A percentile compares a stretch with the other conserved stretches of the same genome.
Evolutionary conservation across 768 basidiomycete species (phyloP).

Genomic region (Epithele typhae): DNA sequence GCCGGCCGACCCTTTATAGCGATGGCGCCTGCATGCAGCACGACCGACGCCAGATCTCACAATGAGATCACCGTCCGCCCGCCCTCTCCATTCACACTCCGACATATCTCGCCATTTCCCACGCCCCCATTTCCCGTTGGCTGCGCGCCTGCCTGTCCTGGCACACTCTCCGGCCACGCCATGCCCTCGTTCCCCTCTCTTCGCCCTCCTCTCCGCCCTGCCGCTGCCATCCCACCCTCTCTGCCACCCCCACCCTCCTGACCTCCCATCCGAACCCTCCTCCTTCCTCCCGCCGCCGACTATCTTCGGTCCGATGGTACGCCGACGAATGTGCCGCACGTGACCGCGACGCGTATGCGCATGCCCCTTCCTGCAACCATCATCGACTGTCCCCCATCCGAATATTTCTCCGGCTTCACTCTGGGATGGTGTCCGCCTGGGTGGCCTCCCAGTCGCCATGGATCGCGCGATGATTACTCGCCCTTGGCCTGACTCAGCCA

Average conservation of each 20-base stretch:
- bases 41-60: slow-evolving; percentile 4
- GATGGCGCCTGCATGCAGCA: background rate
- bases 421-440: too few relatives aligned
- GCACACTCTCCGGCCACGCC: slow-evolving; percentile 13
- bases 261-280: background rate
- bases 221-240: background rate
- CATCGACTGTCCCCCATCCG: background rate
- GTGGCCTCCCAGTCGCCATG: too few relatives aligned
- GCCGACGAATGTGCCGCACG: slow-evolving; percentile 7
- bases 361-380: slow-evolving; percentile 3
- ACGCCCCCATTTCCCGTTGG: slow-evolving; percentile 1
- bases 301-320: slow-evolving; percentile 8
- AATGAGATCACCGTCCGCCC: slow-evolving; percentile 4
- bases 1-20: slow-evolving; percentile 10
- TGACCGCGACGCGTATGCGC: background rate
- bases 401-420: slow-evolving; percentile 4
- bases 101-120: background rate
- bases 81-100: slow-evolving; percentile 5
- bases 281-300: background rate
- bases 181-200: slow-evolving; percentile 7
- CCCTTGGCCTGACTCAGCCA: background rate
- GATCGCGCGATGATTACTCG: background rate
- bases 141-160: slow-evolving; percentile 1
- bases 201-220: background rate
- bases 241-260: background rate